Percentiles rank a stretch among this genome's conserved stretches.
These are phyloP conservation scores for Biscogniauxia sp. DNA, from an alignment of 2,329 filamentous ascomycete species.

Conservation along the genomic window DNA sequence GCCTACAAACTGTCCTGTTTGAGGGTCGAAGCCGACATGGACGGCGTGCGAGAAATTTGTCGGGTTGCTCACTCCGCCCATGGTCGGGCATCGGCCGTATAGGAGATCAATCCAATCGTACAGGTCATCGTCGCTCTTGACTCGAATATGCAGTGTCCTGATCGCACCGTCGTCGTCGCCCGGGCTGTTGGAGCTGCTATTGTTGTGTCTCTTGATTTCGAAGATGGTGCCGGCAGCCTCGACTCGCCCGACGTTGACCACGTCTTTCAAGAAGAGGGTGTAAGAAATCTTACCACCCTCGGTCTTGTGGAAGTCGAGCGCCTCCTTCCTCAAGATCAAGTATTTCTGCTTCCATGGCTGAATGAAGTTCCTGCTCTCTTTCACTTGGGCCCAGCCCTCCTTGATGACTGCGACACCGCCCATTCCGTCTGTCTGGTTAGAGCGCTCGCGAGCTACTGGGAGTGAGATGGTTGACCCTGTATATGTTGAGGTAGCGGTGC, in stretches of 20 bases:
- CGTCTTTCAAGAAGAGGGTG: slow-evolving; percentile 80
- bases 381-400: slow-evolving; percentile 79
- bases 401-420: slow-evolving; percentile 74
- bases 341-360: slow-evolving; percentile 88
- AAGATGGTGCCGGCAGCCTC: slow-evolving; percentile 91
- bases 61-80: slow-evolving; percentile 97
- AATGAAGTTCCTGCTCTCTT: slow-evolving; percentile 86
- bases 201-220: slow-evolving; percentile 79
- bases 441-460: slow-evolving; percentile 62
- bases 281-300: slow-evolving; percentile 86
- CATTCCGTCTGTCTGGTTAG: slow-evolving; percentile 59
- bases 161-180: slow-evolving; percentile 77
- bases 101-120: slow-evolving; percentile 99
- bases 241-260: slow-evolving; percentile 85
- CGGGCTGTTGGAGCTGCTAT: slow-evolving; percentile 66
- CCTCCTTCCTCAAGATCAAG: slow-evolving; percentile 86
- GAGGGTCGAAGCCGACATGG: slow-evolving; percentile 94
- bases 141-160: slow-evolving; percentile 84
- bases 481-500: slow-evolving; percentile 63
- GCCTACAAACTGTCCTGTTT: slow-evolving; percentile 92
- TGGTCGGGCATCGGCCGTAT: slow-evolving; percentile 92
- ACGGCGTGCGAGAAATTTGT: slow-evolving; percentile 98
- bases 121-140: slow-evolving; percentile 93
- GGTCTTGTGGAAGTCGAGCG: slow-evolving; percentile 91
- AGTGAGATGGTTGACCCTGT: slow-evolving; percentile 71